These are phyloP conservation scores for Clarireedia monteithiana DNA, from an alignment of 2,329 filamentous ascomycete species.

Conservation along the genomic window DNA sequence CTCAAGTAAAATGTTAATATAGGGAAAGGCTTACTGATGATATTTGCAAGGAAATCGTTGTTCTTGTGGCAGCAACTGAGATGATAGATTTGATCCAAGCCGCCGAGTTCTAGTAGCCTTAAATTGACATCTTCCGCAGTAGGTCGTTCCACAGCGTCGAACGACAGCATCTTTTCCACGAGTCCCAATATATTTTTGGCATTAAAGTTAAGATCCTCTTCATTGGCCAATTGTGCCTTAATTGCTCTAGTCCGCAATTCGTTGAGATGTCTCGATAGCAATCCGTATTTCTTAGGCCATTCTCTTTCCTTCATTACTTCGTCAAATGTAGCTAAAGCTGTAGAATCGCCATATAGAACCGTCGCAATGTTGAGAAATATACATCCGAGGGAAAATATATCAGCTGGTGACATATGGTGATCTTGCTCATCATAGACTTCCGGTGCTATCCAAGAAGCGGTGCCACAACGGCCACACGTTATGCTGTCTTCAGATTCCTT, in stretches of 20 bases:
- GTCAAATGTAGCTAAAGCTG: conserved; percentile 33
- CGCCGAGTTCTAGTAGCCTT: conserved; percentile 37
- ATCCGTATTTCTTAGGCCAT: conserved; percentile 29
- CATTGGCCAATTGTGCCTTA: conserved; percentile 11
- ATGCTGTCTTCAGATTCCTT: conserved; percentile 38
- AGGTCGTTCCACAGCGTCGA: conserved; percentile 41
- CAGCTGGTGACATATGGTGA: conserved; percentile 40
- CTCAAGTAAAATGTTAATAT: too few species aligned
- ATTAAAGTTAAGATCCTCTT: conserved; percentile 14
- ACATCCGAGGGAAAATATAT: conserved; percentile 41
- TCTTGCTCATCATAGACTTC: conserved; percentile 33
- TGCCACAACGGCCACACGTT: conserved; percentile 33
- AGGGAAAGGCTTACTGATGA: conserved; percentile 29
- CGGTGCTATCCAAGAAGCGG: conserved; percentile 39
- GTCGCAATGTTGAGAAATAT: conserved; percentile 39
- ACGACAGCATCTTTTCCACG: conserved; percentile 45
- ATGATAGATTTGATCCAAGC: conserved; percentile 41
- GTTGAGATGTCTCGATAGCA: conserved; percentile 13
- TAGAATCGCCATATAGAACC: conserved; percentile 33
- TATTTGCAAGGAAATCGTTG: conserved; percentile 25
- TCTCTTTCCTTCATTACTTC: conserved; percentile 29
- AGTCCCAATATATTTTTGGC: conserved; percentile 35
- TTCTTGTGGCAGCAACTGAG: conserved; percentile 37
- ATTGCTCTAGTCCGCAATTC: conserved; percentile 13
- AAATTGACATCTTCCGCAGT: conserved; percentile 43